Conservation (phyloP, 129 eudicot species). For the Solidago caesia region DNA sequence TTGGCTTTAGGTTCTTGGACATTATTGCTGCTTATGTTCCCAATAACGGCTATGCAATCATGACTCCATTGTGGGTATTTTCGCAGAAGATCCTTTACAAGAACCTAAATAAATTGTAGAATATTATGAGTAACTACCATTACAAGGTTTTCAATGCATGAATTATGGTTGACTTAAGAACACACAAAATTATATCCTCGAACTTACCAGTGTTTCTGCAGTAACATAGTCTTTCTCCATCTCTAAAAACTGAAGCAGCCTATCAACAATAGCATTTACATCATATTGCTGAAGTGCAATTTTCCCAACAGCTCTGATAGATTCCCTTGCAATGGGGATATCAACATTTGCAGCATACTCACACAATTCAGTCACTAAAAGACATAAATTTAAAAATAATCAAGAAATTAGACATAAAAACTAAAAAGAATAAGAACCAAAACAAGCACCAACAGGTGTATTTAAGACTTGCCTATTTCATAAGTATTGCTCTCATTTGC, state of each 20-base stretch:
- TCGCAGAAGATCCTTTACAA: slow-evolving; percentile 91
- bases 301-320: slow-evolving; percentile 98
- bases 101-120: slow-evolving; percentile 52
- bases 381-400: slow-evolving; percentile 7
- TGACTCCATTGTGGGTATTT: slow-evolving; percentile 99
- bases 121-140: neutral
- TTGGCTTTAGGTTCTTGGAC: slow-evolving; percentile 98
- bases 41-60: slow-evolving; percentile 97
- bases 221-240: slow-evolving; percentile 99
- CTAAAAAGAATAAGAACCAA: slow-evolving; percentile 11
- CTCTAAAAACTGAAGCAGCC: slow-evolving; percentile 97
- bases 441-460: slow-evolving; percentile 1
- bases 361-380: slow-evolving; percentile 91
- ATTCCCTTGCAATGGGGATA: slow-evolving; percentile 96
- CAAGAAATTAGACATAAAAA: slow-evolving; percentile 21
- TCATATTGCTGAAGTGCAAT: slow-evolving; percentile 96
- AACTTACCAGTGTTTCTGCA: slow-evolving; percentile 75
- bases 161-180: neutral
- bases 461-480: slow-evolving; percentile 66
- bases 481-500: slow-evolving; percentile 95
- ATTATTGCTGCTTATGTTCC: slow-evolving; percentile 92
- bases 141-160: slow-evolving; percentile 9
- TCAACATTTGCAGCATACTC: slow-evolving; percentile 99
- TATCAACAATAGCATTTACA: slow-evolving; percentile 97
- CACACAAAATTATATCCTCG: neutral